phyloP scores from a whole-genome alignment of 768 basidiomycete species.

The Lentinula guzmanii region DNA sequence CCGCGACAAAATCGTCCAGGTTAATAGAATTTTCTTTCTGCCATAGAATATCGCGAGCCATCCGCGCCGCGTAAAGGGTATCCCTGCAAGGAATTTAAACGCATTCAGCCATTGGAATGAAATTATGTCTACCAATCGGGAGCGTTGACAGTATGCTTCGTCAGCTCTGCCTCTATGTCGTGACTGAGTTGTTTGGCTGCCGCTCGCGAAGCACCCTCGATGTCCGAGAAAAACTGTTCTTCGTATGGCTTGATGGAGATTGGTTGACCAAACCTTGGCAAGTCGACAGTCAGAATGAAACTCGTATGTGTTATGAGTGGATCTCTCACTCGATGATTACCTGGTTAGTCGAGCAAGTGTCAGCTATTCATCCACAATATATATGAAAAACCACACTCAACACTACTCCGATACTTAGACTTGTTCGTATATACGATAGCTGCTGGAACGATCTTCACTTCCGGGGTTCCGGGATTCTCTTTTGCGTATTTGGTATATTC shows the following conservation, averaged over 20 bases:
- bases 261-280: slow-evolving; percentile 70
- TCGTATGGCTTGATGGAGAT: slow-evolving; percentile 72
- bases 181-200: slow-evolving; percentile 87
- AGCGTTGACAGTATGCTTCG: slow-evolving; percentile 82
- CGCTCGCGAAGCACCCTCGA: slow-evolving; percentile 62
- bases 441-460: slow-evolving; percentile 69
- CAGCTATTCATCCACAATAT: neutral
- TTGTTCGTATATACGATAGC: slow-evolving; percentile 96
- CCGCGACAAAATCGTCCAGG: slow-evolving; percentile 73
- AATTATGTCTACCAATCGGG: slow-evolving; percentile 74
- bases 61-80: slow-evolving; percentile 81
- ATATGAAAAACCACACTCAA: slow-evolving; percentile 28
- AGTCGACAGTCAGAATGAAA: neutral
- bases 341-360: slow-evolving; percentile 23
- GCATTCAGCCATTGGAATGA: neutral
- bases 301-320: slow-evolving; percentile 8
- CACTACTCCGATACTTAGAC: slow-evolving; percentile 87
- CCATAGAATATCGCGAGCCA: slow-evolving; percentile 94
- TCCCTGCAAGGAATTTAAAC: slow-evolving; percentile 49
- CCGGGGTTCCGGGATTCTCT: slow-evolving; percentile 46
- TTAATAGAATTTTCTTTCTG: slow-evolving; percentile 70
- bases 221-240: slow-evolving; percentile 67
- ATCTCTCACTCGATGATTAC: slow-evolving; percentile 65
- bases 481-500: slow-evolving; percentile 83
- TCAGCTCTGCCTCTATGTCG: slow-evolving; percentile 62